Evolutionary conservation across 108 stramenopile species (phyloP), one percentile per base, ranked within the genome.

Genomic region (Nitzschia sp.): DNA sequence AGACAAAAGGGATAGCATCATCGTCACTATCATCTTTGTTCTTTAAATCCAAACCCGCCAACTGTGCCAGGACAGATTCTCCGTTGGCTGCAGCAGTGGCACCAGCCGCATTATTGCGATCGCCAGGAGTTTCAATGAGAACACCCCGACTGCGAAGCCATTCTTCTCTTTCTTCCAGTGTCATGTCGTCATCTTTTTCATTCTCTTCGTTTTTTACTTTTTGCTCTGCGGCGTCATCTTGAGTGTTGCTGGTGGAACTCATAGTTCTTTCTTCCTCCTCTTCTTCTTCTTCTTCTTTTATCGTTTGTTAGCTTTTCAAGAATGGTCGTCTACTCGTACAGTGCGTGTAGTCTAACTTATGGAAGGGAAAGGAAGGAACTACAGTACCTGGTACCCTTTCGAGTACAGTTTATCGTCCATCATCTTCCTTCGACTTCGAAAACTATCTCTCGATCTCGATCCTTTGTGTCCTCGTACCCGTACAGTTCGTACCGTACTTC

Each of bases 91-190:
- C 58, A n/a, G n/a, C n/a, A n/a, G n/a, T n/a, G 6, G 28, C 62
- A 30, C 3, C 45, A 8, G 30, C 16, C 19, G 65, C 56, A 15
- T 34, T 28, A 0, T 33, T 22, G 23, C 66, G 52, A 33, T 69
- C 63, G 54, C 53, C 55, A 0, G 68, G 75, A 8, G 66, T 68
- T 2, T 69, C 71, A 53, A 77, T 65, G 26, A 36, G 35, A 36
- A 77, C 67, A 19, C 76, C 81, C 3, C 86, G 78, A 31, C 89
- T 84, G 11, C 84, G 63, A 1, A 93, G 81, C 79, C 85, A 93
- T 45, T 77, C 68, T 77, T 85, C 68, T 41, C 92, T 73, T 57
- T 93, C 85, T 34, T 77, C 64, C 22, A 72, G 71, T 15, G 85
- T 83, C 90, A 91, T 88, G 44, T 81, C 73, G 16, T 79, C 78